Conservation (phyloP, 2,329 filamentous ascomycete species). For the Akanthomyces uredinophilus region DNA sequence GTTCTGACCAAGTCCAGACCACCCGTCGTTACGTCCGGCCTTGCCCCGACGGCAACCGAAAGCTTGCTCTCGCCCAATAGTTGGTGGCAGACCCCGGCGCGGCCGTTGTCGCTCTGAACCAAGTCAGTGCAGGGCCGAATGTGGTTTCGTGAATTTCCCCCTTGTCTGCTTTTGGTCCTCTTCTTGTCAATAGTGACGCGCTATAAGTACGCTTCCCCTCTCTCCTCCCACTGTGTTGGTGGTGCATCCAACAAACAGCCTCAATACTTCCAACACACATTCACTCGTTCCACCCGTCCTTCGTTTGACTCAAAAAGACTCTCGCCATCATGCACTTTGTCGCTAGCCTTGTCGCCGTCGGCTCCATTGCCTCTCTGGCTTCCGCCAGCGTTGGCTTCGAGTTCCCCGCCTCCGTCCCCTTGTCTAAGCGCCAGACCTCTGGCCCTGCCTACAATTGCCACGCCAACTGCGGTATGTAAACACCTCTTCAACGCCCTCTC, state of each 20-base stretch:
- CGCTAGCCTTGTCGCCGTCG: conserved; percentile 23
- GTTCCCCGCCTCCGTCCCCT: conserved; percentile 26
- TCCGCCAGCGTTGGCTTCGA: conserved; percentile 21
- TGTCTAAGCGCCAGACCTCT: conserved; percentile 38
- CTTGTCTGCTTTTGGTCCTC: background rate
- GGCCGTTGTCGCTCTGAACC: background rate
- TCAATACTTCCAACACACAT: background rate
- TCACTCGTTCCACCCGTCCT: background rate
- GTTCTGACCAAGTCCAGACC: background rate
- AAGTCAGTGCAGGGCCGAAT: background rate
- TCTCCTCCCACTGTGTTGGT: conserved; percentile 1
- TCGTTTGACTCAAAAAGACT: background rate
- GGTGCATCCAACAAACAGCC: background rate
- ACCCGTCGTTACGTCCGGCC: background rate
- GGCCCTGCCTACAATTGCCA: conserved; percentile 42
- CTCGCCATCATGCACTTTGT: conserved; percentile 26
- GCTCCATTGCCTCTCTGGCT: conserved; percentile 25
- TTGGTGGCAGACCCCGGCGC: no score
- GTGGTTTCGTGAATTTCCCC: background rate
- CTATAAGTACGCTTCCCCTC: conserved; percentile 11
- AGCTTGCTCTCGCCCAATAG: background rate
- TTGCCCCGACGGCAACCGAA: conserved; percentile 1
- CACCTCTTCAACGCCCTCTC: background rate
- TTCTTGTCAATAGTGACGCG: background rate
- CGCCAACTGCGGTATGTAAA: conserved; percentile 42